These are phyloP conservation scores for Phytophthora podocarpi DNA, from an alignment of 352 stramenopile genomes.

Conservation along the genomic window DNA sequence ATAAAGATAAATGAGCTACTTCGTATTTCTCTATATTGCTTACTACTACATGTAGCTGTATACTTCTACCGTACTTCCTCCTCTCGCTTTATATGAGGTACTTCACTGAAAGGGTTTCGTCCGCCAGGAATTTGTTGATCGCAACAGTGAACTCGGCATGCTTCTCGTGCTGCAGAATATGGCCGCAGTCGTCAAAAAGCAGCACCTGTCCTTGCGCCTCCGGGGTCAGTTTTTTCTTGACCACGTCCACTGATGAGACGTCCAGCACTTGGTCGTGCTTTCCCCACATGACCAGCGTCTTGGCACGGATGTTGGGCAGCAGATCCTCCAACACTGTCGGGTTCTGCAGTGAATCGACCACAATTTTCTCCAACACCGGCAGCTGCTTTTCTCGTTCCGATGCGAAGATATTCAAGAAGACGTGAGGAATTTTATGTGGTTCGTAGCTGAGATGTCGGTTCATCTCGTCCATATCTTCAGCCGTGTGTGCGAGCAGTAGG, in stretches of 20 bases:
- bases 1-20: too few relatives aligned
- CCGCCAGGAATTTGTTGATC: constrained; percentile 57
- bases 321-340: constrained; percentile 60
- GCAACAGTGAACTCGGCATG: constrained; percentile 50
- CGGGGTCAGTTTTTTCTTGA: constrained; percentile 50
- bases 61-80: constrained; percentile 10
- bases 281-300: constrained; percentile 71
- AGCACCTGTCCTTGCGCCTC: constrained; percentile 36
- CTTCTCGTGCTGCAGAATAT: constrained; percentile 74
- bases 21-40: too few relatives aligned
- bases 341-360: constrained; percentile 52
- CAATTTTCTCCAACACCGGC: constrained; percentile 63
- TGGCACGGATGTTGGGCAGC: constrained; percentile 56
- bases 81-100: constrained; percentile 3
- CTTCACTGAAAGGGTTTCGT: constrained; percentile 22
- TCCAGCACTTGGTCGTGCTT: constrained; percentile 72
- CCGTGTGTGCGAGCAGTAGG: constrained; percentile 59
- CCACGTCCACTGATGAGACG: constrained; percentile 63
- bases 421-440: too few relatives aligned
- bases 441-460: constrained; percentile 39
- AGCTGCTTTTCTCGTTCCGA: constrained; percentile 56
- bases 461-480: constrained; percentile 64
- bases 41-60: too few relatives aligned
- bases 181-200: constrained; percentile 64
- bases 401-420: constrained; percentile 39